Evolutionary conservation across 768 basidiomycete species (phyloP).

Genomic region (Tremella yokohamensis): DNA sequence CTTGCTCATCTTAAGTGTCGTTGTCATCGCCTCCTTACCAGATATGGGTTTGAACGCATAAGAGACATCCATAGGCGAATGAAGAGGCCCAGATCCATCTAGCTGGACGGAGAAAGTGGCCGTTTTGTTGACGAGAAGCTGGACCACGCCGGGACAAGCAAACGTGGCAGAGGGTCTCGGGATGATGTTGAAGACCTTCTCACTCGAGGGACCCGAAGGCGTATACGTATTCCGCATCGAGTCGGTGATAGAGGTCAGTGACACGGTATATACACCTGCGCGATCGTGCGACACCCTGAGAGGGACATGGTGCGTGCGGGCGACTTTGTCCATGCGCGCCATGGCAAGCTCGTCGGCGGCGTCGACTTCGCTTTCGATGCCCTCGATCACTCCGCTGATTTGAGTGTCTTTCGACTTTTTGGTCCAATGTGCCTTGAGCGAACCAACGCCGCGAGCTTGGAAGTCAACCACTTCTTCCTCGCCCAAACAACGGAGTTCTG

Average conservation of each 20-base stretch:
- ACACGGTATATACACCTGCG: conserved; percentile 60
- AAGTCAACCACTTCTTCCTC: conserved; percentile 40
- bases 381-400: conserved; percentile 39
- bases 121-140: conserved; percentile 66
- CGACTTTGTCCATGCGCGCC: conserved; percentile 27
- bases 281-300: conserved; percentile 32
- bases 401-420: conserved; percentile 30
- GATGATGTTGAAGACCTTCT: conserved; percentile 66
- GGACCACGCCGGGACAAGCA: conserved; percentile 59
- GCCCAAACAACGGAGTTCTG: conserved; percentile 46
- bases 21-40: conserved; percentile 61
- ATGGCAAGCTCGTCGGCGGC: conserved; percentile 23
- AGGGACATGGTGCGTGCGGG: conserved; percentile 41
- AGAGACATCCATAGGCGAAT: conserved; percentile 54
- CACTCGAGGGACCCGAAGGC: conserved; percentile 31
- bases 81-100: conserved; percentile 59
- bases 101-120: conserved; percentile 56
- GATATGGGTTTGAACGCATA: conserved; percentile 62
- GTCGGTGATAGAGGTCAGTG: conserved; percentile 68
- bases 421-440: conserved; percentile 39
- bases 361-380: conserved; percentile 37
- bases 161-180: conserved; percentile 70
- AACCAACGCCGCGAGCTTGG: conserved; percentile 41
- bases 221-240: conserved; percentile 71
- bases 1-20: conserved; percentile 59